Conservation (phyloP, 176 grass and related monocot species). For the Aegilops umbellulata region DNA sequence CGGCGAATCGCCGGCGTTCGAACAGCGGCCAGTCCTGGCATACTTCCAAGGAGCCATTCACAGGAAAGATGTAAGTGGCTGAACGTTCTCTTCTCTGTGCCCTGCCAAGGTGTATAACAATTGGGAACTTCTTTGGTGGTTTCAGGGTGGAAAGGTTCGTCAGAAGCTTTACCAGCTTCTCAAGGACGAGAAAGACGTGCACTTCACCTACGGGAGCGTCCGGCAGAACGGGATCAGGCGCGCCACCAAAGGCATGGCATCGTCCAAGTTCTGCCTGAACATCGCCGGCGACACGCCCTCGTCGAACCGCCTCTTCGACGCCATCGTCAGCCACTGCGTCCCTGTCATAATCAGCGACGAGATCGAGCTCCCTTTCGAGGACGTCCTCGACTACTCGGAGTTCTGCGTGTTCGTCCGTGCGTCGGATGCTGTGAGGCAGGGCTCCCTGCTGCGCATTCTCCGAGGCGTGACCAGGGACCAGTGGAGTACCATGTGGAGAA, state of each 20-base stretch:
- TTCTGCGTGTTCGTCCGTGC: conserved; percentile 84
- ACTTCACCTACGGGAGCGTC: conserved; percentile 79
- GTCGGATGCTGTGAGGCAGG: conserved; percentile 41
- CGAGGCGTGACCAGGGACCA: conserved; percentile 31
- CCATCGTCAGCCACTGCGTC: conserved; percentile 76
- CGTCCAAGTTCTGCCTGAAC: conserved; percentile 83
- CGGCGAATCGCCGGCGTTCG: conserved; percentile 46
- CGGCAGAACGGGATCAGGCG: conserved; percentile 68
- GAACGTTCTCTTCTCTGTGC: not conserved
- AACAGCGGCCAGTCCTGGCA: conserved; percentile 45
- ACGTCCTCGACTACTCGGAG: conserved; percentile 80
- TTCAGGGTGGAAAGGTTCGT: conserved; percentile 79
- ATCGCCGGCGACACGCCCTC: conserved; percentile 86
- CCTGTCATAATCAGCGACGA: conserved; percentile 78
- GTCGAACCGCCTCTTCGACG: conserved; percentile 87
- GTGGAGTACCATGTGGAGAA: conserved; percentile 66
- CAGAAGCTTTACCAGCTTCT: conserved; percentile 62
- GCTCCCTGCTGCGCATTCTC: conserved; percentile 48
- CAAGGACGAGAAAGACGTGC: conserved; percentile 65
- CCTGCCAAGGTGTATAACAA: not conserved
- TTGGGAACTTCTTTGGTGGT: not conserved
- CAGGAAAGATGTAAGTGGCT: conserved; percentile 69
- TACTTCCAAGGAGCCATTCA: conserved; percentile 89
- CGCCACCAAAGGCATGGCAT: conserved; percentile 59
- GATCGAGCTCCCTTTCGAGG: conserved; percentile 86